These are phyloP conservation scores for Paracoccidioides brasiliensis DNA, from an alignment of 2,329 filamentous ascomycete species.

Conservation along the genomic window DNA sequence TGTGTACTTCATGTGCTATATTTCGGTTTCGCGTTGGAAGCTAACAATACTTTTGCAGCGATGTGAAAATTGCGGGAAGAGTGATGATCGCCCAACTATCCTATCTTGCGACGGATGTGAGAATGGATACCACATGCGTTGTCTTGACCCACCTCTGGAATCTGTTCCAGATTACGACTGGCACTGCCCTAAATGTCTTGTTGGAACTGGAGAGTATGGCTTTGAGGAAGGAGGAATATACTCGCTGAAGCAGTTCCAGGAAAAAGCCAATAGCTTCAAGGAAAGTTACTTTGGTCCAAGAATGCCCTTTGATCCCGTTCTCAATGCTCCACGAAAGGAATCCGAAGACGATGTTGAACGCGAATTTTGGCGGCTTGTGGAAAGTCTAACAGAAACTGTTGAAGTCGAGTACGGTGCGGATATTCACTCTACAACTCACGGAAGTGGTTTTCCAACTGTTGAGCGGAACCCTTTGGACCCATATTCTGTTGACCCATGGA, in stretches of 20 bases:
- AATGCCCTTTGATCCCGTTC: conserved; percentile 73
- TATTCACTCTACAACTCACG: conserved; percentile 95
- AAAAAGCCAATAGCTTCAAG: conserved; percentile 91
- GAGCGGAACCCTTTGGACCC: conserved; percentile 79
- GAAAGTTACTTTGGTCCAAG: conserved; percentile 84
- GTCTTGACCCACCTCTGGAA: conserved; percentile 74
- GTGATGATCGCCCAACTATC: conserved; percentile 57
- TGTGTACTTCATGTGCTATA: conserved; percentile 20
- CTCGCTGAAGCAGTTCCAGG: conserved; percentile 88
- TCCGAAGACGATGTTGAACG: conserved; percentile 92
- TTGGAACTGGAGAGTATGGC: conserved; percentile 91
- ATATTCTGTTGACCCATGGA: conserved; percentile 88
- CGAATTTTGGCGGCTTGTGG: conserved; percentile 93
- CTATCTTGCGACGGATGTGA: conserved; percentile 87
- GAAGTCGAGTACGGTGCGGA: conserved; percentile 98
- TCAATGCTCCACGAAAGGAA: conserved; percentile 67
- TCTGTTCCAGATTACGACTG: conserved; percentile 72
- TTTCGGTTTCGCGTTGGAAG: conserved; percentile 6
- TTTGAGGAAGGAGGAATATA: conserved; percentile 96
- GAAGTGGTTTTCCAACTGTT: conserved; percentile 88
- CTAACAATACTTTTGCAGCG: conserved; percentile 38
- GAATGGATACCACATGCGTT: conserved; percentile 71
- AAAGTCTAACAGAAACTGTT: conserved; percentile 85
- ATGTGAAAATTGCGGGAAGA: conserved; percentile 76
- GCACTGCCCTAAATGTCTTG: conserved; percentile 90